phyloP scores from a whole-genome alignment of 2,329 filamentous ascomycete species.

The Apiospora sp. region DNA sequence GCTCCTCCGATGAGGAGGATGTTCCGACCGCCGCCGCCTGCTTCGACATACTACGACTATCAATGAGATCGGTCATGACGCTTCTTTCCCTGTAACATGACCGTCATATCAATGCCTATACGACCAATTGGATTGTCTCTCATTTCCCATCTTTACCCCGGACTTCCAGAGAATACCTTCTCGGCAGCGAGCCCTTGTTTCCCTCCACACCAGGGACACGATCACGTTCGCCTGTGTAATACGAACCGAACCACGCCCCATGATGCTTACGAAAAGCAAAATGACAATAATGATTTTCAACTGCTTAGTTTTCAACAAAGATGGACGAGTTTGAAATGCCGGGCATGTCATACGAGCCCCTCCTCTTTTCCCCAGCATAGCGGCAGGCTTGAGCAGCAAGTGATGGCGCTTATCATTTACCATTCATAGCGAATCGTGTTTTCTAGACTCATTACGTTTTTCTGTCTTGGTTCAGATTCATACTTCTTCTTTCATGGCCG shows the following conservation, averaged over 20 bases:
- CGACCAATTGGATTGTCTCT: neutral
- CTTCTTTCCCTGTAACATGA: neutral
- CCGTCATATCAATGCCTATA: neutral
- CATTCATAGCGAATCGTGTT: constrained; percentile 5
- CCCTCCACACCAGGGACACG: neutral
- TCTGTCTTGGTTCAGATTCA: neutral
- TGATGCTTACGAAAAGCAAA: constrained; percentile 6
- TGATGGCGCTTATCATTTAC: constrained; percentile 10
- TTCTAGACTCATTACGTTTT: constrained; percentile 15
- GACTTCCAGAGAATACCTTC: neutral
- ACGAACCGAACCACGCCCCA: neutral
- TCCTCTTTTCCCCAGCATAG: constrained; percentile 1
- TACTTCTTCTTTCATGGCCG: neutral
- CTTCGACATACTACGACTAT: constrained; percentile 32
- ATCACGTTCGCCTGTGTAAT: neutral
- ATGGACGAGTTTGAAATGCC: neutral
- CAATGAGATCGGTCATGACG: constrained; percentile 16
- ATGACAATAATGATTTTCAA: constrained; percentile 5
- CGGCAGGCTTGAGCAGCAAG: constrained; percentile 6
- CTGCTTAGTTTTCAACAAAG: neutral
- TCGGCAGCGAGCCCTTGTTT: neutral
- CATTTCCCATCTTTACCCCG: neutral
- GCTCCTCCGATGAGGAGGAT: constrained; percentile 33
- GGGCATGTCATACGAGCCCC: neutral
- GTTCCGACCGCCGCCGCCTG: constrained; percentile 23